These are phyloP conservation scores for Tremella fuciformis DNA, from an alignment of 768 basidiomycete genomes.

Conservation along the genomic window DNA sequence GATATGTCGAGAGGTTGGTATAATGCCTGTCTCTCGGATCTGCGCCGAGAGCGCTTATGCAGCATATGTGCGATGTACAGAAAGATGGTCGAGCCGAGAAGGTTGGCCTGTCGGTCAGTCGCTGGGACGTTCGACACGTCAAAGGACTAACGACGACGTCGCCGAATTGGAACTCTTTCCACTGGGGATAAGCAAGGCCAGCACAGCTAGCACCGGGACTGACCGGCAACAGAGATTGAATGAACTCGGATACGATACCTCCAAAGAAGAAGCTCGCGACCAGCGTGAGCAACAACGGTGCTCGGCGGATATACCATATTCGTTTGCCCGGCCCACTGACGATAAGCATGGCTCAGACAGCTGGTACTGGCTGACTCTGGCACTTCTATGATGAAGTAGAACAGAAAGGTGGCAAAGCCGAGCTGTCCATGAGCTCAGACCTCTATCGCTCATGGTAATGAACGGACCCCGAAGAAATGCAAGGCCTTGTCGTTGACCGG, in stretches of 20 bases:
- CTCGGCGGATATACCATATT: constrained; percentile 50
- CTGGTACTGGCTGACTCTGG: constrained; percentile 39
- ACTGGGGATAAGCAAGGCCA: constrained; percentile 23
- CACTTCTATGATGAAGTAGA: constrained; percentile 50
- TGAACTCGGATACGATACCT: constrained; percentile 44
- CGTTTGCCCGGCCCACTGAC: constrained; percentile 31
- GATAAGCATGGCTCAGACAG: not conserved
- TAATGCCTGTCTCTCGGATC: constrained; percentile 34
- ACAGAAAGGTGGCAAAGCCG: constrained; percentile 47
- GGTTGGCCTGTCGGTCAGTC: constrained; percentile 35
- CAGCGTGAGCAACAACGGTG: constrained; percentile 43
- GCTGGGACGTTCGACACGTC: not conserved
- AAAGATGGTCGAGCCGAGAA: constrained; percentile 41
- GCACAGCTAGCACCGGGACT: constrained; percentile 10
- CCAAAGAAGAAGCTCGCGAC: constrained; percentile 41
- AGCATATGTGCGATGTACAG: constrained; percentile 45
- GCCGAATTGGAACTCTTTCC: constrained; percentile 48
- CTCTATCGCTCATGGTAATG: not conserved
- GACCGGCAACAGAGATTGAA: constrained; percentile 45
- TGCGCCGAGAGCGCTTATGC: constrained; percentile 21
- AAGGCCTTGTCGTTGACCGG: constrained; percentile 51
- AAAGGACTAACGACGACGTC: constrained; percentile 39
- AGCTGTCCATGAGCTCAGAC: constrained; percentile 23
- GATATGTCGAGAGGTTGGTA: constrained; percentile 38
- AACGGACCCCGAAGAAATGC: constrained; percentile 51